Evolutionary conservation across 2,329 filamentous ascomycete genomes (phyloP).

Genomic region (Alternaria sp.): DNA sequence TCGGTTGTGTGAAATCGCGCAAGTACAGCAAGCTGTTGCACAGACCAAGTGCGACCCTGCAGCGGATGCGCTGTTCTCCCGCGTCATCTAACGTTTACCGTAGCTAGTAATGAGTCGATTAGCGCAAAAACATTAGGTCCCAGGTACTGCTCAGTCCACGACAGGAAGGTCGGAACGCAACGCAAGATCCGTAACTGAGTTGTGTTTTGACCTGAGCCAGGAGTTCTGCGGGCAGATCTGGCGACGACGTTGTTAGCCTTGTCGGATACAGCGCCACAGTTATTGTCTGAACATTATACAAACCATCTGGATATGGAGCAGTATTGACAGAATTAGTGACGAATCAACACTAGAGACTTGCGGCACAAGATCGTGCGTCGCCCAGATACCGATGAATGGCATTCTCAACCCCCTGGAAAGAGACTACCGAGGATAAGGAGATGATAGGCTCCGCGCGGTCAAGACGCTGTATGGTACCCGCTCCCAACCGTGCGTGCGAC

Average conservation of each 20-base stretch:
- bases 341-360: neutral
- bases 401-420: neutral
- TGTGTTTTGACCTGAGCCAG: neutral
- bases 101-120: no score
- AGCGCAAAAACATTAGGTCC: no score
- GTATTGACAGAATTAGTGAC: neutral
- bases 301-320: neutral
- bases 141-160: neutral
- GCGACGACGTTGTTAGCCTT: neutral
- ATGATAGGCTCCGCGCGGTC: no score
- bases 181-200: neutral
- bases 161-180: neutral
- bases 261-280: neutral
- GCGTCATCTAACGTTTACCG: no score
- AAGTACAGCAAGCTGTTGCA: no score
- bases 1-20: no score
- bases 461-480: no score
- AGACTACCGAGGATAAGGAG: no score
- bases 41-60: no score
- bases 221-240: neutral
- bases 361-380: neutral
- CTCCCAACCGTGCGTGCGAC: neutral
- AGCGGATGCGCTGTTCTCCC: no score
- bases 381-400: neutral
- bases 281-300: neutral